These are phyloP conservation scores for Xylaria sp. DNA, from an alignment of 2,329 filamentous ascomycete genomes.

Conservation along the genomic window DNA sequence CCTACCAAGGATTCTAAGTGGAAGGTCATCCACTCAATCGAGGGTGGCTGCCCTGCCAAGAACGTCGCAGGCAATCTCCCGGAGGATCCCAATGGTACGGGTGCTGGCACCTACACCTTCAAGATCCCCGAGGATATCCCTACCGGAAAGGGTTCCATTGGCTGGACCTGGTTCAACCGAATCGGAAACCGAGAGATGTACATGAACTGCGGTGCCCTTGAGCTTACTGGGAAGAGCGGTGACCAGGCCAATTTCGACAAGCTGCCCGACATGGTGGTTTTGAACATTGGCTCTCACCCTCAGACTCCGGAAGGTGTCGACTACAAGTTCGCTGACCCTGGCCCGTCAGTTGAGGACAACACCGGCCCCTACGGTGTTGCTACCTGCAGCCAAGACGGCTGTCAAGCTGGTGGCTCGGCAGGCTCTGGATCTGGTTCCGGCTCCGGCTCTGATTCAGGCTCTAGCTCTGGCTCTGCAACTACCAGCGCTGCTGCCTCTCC, in stretches of 20 bases:
- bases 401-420: constrained; percentile 43
- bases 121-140: constrained; percentile 77
- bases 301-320: constrained; percentile 59
- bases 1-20: constrained; percentile 76
- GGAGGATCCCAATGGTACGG: constrained; percentile 55
- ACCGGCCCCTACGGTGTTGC: constrained; percentile 51
- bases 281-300: constrained; percentile 67
- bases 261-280: constrained; percentile 80
- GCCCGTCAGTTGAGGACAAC: constrained; percentile 64
- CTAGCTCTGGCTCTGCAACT: constrained; percentile 27
- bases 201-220: constrained; percentile 91
- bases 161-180: constrained; percentile 96
- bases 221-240: constrained; percentile 67
- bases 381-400: constrained; percentile 49
- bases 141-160: constrained; percentile 80
- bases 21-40: constrained; percentile 90
- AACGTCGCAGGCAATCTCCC: constrained; percentile 67
- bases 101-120: constrained; percentile 73
- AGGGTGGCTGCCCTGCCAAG: constrained; percentile 83
- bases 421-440: constrained; percentile 32
- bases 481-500: constrained; percentile 35
- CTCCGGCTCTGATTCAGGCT: constrained; percentile 40
- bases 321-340: constrained; percentile 75
- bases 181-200: constrained; percentile 96
- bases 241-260: constrained; percentile 64